phyloP scores from a whole-genome alignment of 2,329 filamentous ascomycete species.

The Pleoardoris graminearum region DNA sequence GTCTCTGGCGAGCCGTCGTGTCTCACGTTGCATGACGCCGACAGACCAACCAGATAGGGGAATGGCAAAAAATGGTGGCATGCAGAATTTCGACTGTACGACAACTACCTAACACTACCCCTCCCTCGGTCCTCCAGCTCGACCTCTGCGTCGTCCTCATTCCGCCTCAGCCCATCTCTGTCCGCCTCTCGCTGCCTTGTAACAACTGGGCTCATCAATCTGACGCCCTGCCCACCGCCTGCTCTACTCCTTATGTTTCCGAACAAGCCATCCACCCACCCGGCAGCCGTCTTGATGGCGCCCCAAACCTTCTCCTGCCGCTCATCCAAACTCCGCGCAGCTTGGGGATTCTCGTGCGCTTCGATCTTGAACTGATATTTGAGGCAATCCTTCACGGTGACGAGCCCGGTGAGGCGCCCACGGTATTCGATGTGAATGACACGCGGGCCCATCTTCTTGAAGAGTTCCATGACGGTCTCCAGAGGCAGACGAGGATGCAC shows the following conservation, averaged over 20 bases:
- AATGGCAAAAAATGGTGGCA: neutral
- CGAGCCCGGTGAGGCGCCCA: conserved; percentile 78
- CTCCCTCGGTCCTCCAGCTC: conserved; percentile 31
- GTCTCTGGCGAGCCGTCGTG: neutral
- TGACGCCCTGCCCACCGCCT: conserved; percentile 26
- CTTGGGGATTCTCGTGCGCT: conserved; percentile 70
- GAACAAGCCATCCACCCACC: conserved; percentile 26
- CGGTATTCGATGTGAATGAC: conserved; percentile 92
- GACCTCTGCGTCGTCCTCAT: conserved; percentile 16
- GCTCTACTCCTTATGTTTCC: conserved; percentile 21
- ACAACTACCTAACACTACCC: conserved; percentile 9
- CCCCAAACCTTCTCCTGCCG: conserved; percentile 35
- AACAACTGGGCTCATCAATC: conserved; percentile 29
- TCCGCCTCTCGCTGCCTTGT: conserved; percentile 10
- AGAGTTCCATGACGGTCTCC: conserved; percentile 97
- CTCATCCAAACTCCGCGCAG: conserved; percentile 24
- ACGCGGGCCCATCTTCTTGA: conserved; percentile 94
- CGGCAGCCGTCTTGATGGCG: conserved; percentile 18
- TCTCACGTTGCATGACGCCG: too few relatives aligned
- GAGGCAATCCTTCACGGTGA: conserved; percentile 95
- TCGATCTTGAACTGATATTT: conserved; percentile 98
- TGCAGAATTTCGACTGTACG: neutral
- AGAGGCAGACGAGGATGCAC: conserved; percentile 89
- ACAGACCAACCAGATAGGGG: too few relatives aligned
- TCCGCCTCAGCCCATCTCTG: conserved; percentile 14